Evolutionary conservation across 2,329 filamentous ascomycete species (phyloP).

Genomic region (Diaporthe vaccinii): DNA sequence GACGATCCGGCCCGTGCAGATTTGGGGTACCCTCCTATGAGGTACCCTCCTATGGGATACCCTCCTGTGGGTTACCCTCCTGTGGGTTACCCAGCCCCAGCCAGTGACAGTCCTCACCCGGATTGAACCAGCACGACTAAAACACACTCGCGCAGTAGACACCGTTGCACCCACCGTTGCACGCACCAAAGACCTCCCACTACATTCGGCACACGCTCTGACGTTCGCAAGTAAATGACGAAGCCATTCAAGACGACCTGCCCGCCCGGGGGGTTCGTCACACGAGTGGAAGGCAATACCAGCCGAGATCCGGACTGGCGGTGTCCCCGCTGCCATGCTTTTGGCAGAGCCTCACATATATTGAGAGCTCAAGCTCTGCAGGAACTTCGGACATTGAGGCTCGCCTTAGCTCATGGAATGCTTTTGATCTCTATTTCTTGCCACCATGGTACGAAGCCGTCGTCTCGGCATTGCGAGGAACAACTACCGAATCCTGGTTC

Average conservation of each 20-base stretch:
- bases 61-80: background rate
- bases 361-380: slow-evolving; percentile 11
- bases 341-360: slow-evolving; percentile 29
- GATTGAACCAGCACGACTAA: background rate
- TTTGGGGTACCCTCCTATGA: no score
- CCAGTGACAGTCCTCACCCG: background rate
- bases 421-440: slow-evolving; percentile 2
- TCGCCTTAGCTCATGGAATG: background rate
- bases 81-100: background rate
- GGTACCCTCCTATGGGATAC: no score
- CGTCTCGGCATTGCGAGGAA: background rate
- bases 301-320: slow-evolving; percentile 16
- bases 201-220: slow-evolving; percentile 28
- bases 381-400: background rate
- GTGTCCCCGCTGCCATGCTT: background rate
- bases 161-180: slow-evolving; percentile 2
- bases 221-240: slow-evolving; percentile 24
- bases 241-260: slow-evolving; percentile 12
- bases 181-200: background rate
- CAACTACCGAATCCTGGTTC: background rate
- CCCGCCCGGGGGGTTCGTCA: slow-evolving; percentile 12
- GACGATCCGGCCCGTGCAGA: slow-evolving; percentile 26
- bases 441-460: background rate
- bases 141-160: background rate
- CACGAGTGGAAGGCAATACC: slow-evolving; percentile 4